Base-by-base conservation (phyloP, 352 stramenopile species). In the Globisporangium lucens region DNA sequence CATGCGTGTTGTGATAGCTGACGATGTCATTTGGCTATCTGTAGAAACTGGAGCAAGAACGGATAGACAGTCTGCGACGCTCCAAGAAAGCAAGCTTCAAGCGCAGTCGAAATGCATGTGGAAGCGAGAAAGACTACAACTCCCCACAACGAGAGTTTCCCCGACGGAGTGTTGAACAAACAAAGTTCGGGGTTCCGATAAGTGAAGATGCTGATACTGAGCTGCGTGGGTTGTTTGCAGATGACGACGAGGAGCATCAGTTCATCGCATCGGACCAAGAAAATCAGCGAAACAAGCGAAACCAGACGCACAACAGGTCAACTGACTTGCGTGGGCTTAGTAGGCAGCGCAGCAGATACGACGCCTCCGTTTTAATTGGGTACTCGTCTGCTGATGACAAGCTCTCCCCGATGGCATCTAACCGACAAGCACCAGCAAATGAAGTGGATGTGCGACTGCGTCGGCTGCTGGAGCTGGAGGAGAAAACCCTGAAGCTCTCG, bases 1-100 rank as follows among this genome's bases (percentile, higher is more conserved):
- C 22, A 10, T 36, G 24, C 24, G 17, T n/a, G 3, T 36, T 51
- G 8, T 36, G 20, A 49, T 3, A 49, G 33, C 36, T 33, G 43
- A 24, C 5, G 43, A 12, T 24, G 6, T 59, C 3, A 10, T 30
- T 24, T 43, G n/a, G 1, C n/a, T 24, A 46, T 15, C 3, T 61
- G 30, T 47, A 79, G 74, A 56, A 56, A 56, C 61, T 80, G 0
- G 75, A 82, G 38, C 36, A 69, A 60, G 60, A 67, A 7, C 59
- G 77, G 10, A 43, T 72, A 2, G 61, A 47, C 24, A 68, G 61
- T 51, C 46, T 72, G 2, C 53, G 29, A 1, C 61, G 61, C n/a
- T 60, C 55, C 4, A 72, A 68, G 56, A 67, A 67, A 8, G 10
- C n/a, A 22, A 52, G 7, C 6, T 22, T 13, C 27, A 71, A 65